These are phyloP conservation scores for Suhomyces wounanorum DNA, from an alignment of 1,139 yeast species.

Conservation along the genomic window DNA sequence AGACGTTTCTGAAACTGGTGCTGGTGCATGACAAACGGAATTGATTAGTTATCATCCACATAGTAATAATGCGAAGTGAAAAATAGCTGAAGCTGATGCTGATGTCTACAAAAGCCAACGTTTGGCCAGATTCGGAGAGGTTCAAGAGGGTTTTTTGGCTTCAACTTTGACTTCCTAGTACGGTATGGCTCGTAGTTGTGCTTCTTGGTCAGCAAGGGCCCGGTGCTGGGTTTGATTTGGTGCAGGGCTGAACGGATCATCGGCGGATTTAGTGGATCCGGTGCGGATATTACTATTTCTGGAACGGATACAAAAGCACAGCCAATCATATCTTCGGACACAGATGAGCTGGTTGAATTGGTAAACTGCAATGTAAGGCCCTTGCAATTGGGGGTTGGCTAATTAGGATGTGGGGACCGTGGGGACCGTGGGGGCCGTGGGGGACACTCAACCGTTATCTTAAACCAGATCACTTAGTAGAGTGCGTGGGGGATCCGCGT, in stretches of 20 bases:
- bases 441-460: too few species aligned
- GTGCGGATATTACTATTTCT: not conserved
- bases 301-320: not conserved
- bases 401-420: not conserved
- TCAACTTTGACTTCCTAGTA: too few species aligned
- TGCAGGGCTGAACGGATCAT: not conserved
- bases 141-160: too few species aligned
- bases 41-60: not conserved
- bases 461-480: too few species aligned
- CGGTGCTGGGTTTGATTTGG: too few species aligned
- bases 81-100: too few species aligned
- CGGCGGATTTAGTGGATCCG: not conserved
- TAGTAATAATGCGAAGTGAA: not conserved
- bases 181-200: too few species aligned
- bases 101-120: too few species aligned
- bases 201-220: too few species aligned
- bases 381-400: not conserved
- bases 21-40: not conserved
- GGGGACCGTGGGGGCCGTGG: too few species aligned
- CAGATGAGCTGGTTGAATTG: not conserved
- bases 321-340: not conserved
- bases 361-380: not conserved
- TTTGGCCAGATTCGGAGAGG: too few species aligned
- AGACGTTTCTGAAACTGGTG: not conserved
- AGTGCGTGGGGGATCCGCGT: too few species aligned